Evolutionary conservation across 345 rosid species (phyloP).

Genomic region (Arabidopsis arenosa): DNA sequence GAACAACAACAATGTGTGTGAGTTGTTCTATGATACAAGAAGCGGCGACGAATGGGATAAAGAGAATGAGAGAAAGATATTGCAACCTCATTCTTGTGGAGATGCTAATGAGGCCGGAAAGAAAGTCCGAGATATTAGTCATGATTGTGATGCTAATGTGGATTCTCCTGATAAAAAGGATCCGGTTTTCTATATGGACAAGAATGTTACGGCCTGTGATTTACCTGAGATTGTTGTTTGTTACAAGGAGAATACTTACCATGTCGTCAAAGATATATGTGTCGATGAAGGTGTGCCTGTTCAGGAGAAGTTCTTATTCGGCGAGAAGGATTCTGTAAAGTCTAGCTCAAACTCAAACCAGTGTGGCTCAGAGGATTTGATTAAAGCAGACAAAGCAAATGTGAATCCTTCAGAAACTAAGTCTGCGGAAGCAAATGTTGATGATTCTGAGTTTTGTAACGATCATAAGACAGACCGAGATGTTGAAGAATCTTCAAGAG

Average conservation of each 20-base stretch:
- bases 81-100: constrained; percentile 21
- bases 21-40: constrained; percentile 45
- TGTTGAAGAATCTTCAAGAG: constrained; percentile 41
- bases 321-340: constrained; percentile 46
- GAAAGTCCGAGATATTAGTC: background rate
- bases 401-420: constrained; percentile 25
- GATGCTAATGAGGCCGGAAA: constrained; percentile 10
- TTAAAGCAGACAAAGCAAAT: constrained; percentile 10
- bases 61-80: constrained; percentile 24
- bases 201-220: constrained; percentile 58
- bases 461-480: constrained; percentile 18
- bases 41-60: constrained; percentile 37
- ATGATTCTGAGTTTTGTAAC: constrained; percentile 27
- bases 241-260: constrained; percentile 61
- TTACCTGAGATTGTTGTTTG: constrained; percentile 74
- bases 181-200: constrained; percentile 59
- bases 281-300: constrained; percentile 72
- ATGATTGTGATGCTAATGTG: constrained; percentile 24
- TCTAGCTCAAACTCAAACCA: constrained; percentile 37
- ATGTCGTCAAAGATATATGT: constrained; percentile 78
- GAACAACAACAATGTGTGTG: constrained; percentile 12
- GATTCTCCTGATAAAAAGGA: constrained; percentile 47
- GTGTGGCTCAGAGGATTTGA: constrained; percentile 33
- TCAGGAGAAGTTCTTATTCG: constrained; percentile 60
- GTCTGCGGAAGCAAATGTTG: constrained; percentile 31